Evolutionary conservation across 345 rosid genomes (phyloP), one percentile per base, ranked within the genome.

Genomic region (Orychophragmus violaceus): DNA sequence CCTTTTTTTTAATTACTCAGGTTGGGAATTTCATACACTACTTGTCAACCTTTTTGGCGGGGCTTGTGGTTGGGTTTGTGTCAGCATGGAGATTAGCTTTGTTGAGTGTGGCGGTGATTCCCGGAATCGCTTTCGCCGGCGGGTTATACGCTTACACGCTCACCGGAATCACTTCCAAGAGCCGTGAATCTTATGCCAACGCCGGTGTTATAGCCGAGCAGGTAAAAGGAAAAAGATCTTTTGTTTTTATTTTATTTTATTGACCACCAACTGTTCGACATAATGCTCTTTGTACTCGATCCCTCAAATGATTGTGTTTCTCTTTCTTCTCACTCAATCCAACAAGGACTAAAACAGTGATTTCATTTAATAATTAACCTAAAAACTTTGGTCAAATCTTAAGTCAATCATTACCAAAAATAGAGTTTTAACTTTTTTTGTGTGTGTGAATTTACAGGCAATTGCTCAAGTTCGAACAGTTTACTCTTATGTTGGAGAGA

Each of bases 71-170:
- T 68, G 99, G 99, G 49, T 95, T 95, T 79, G 97, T 95, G 46
- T 86, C 99, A 42, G 99, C 99, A 79, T 95, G 99, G 99, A 83
- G 78, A 83, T 74, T 95, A 65, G 96, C 99, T 51, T 66, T 91
- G 77, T 79, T 95, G 22, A 88, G 99, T 78, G 85, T 95, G 55
- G 99, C 97, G 18, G 91, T 95, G 48, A 95, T 95, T 56, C 99
- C 99, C 4, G 99, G 97, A 48, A 95, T 95, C 14, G 99, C 99
- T 41, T 95, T 95, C 52, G 99, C 99, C 13, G 99, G 99, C 7
- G 99, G 99, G 29, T 84, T 95, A 54, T 95, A 95, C 68, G 97
- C 97, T 10, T 89, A 94, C 36, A 94, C 99, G 6, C 87, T 94
- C 71, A 94, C 99, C 3, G 99, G 99, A 39, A 89, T 94, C 49